These are phyloP conservation scores for Diaporthe ampelina DNA, from an alignment of 2,329 filamentous ascomycete genomes.

Conservation along the genomic window DNA sequence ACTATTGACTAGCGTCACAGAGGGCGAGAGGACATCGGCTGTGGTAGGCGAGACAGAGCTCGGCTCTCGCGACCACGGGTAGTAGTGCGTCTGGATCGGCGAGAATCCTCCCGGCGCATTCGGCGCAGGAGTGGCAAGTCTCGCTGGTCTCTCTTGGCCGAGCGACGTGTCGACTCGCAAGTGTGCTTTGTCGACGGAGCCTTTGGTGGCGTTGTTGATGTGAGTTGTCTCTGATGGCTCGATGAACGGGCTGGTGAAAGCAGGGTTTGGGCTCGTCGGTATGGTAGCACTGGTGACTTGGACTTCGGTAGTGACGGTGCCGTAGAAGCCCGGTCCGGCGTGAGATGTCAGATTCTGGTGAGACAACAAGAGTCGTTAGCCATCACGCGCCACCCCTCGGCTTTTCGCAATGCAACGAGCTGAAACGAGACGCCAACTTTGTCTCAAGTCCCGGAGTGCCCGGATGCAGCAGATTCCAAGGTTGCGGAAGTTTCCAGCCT, in stretches of 20 bases:
- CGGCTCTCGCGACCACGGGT: constrained; percentile 39
- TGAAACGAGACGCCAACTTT: constrained; percentile 7
- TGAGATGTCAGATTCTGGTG: constrained; percentile 38
- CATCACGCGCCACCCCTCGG: not conserved
- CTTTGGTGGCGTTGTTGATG: constrained; percentile 42
- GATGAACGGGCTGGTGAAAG: constrained; percentile 41
- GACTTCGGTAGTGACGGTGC: constrained; percentile 67
- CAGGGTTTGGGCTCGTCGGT: constrained; percentile 35
- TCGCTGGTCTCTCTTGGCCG: constrained; percentile 41
- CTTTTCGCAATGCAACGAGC: not conserved
- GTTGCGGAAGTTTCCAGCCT: not conserved
- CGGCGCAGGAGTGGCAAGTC: constrained; percentile 27
- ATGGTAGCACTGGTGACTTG: constrained; percentile 54
- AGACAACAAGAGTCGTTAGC: constrained; percentile 34
- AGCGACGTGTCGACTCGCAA: constrained; percentile 37
- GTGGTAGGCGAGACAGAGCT: constrained; percentile 6
- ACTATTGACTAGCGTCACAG: constrained; percentile 27
- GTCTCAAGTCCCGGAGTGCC: constrained; percentile 3
- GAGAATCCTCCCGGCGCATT: constrained; percentile 33
- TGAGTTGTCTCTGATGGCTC: constrained; percentile 40
- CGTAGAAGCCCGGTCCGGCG: constrained; percentile 55
- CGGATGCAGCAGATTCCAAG: not conserved
- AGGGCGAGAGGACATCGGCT: not conserved
- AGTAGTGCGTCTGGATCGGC: constrained; percentile 38
- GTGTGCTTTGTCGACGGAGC: not conserved